Percentiles rank a stretch among this genome's conserved stretches.
phyloP scores from a whole-genome alignment of 208 protist species.

The Porcisia deanei region DNA sequence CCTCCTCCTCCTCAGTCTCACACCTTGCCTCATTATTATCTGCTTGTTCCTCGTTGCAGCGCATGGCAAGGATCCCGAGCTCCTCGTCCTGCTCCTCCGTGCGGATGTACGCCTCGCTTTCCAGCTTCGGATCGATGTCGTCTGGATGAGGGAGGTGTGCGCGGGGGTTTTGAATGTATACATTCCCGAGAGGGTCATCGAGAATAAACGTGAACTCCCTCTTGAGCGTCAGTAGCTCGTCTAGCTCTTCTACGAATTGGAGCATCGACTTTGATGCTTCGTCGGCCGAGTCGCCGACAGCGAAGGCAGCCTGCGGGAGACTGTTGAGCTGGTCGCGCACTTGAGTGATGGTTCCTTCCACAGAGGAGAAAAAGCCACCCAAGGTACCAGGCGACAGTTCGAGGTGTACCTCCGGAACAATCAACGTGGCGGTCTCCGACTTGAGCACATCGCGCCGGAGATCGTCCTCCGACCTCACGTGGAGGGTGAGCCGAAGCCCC shows the following conservation, averaged over 20 bases:
- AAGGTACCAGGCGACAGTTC: constrained; percentile 89
- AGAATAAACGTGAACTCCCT: constrained; percentile 92
- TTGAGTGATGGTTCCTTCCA: constrained; percentile 91
- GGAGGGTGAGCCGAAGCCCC: constrained; percentile 73
- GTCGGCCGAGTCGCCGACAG: constrained; percentile 67
- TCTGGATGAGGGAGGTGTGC: constrained; percentile 83
- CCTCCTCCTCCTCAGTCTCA: constrained; percentile 1
- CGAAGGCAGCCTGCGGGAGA: constrained; percentile 81
- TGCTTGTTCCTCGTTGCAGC: constrained; percentile 27
- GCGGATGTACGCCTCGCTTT: constrained; percentile 76
- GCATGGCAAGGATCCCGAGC: constrained; percentile 88
- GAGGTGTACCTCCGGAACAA: constrained; percentile 90
- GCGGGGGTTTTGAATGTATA: constrained; percentile 94
- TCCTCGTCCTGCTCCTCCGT: constrained; percentile 94
- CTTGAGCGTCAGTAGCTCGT: constrained; percentile 63
- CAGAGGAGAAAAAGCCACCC: constrained; percentile 94
- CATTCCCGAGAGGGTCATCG: constrained; percentile 92
- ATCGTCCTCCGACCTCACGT: constrained; percentile 78
- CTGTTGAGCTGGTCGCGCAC: constrained; percentile 86
- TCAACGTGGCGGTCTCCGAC: constrained; percentile 87
- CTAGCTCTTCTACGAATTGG: constrained; percentile 82
- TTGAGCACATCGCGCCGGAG: constrained; percentile 95
- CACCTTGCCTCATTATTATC: not conserved
- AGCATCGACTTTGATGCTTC: constrained; percentile 69
- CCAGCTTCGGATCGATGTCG: constrained; percentile 84